A percentile compares a stretch with the other conserved stretches of the same genome.
Conservation (phyloP, 2,329 filamentous ascomycete species). For the Stagonosporopsis cucurbitacearum region DNA sequence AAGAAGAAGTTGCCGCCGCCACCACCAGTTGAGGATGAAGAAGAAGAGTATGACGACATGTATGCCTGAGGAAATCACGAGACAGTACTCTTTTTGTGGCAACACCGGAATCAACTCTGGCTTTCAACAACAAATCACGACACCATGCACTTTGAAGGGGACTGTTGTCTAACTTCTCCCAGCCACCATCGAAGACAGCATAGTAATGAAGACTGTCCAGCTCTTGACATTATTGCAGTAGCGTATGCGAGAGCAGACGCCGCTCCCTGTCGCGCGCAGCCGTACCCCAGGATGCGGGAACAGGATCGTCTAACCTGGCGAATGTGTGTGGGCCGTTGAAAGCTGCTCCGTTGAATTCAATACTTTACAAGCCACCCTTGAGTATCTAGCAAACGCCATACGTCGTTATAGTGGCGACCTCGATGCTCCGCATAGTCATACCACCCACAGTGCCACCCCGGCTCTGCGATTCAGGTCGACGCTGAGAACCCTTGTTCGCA, state of each 20-base stretch:
- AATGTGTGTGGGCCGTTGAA: constrained; percentile 19
- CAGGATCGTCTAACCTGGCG: constrained; percentile 23
- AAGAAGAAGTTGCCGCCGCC: constrained; percentile 56
- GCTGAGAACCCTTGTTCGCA: neutral
- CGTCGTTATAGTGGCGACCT: constrained; percentile 15
- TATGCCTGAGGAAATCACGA: constrained; percentile 47
- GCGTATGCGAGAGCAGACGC: constrained; percentile 13
- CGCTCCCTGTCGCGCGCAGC: constrained; percentile 21
- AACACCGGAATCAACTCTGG: neutral
- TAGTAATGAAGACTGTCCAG: neutral
- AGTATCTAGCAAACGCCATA: constrained; percentile 19
- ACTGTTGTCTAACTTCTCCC: neutral
- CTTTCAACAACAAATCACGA: neutral
- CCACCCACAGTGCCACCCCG: too few relatives aligned
- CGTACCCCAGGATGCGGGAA: constrained; percentile 21
- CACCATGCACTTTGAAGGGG: neutral
- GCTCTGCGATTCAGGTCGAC: constrained; percentile 8
- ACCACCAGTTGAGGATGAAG: constrained; percentile 58
- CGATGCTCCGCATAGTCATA: constrained; percentile 23
- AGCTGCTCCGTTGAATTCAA: constrained; percentile 14
- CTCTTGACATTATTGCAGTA: constrained; percentile 18
- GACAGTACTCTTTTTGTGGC: neutral
- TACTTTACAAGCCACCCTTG: constrained; percentile 19
- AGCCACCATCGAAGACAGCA: neutral
- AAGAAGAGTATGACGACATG: constrained; percentile 60